Percentiles rank a stretch among this genome's conserved stretches.
phyloP scores from a whole-genome alignment of 495 filamentous ascomycete species.

The Penicillium bialowiezense region DNA sequence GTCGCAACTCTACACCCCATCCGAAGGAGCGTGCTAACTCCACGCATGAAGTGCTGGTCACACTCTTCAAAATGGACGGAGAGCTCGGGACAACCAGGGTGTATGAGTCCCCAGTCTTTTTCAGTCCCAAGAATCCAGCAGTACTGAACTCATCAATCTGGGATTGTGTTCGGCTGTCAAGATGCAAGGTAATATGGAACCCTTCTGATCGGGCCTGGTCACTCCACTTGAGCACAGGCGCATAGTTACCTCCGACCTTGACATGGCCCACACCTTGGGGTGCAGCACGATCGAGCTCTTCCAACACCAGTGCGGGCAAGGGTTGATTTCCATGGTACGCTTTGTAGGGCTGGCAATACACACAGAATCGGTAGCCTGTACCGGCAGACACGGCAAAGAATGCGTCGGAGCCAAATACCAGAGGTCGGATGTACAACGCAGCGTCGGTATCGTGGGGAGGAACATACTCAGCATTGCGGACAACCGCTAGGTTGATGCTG shows the following conservation, averaged over 20 bases:
- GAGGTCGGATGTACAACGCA: conserved; percentile 43
- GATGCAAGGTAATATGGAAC: conserved; percentile 45
- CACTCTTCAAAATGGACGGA: conserved; percentile 62
- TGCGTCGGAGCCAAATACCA: conserved; percentile 38
- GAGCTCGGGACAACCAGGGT: conserved; percentile 62
- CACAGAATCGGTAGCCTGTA: conserved; percentile 36
- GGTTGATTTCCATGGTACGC: conserved; percentile 37
- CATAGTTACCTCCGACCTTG: conserved; percentile 52
- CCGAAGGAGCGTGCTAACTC: conserved; percentile 55
- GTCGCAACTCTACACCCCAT: conserved; percentile 56
- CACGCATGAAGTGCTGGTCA: conserved; percentile 60
- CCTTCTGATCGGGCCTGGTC: conserved; percentile 39
- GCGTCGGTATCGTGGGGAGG: conserved; percentile 37
- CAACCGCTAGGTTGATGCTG: conserved; percentile 35
- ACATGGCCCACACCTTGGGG: conserved; percentile 42
- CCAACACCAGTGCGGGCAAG: conserved; percentile 40
- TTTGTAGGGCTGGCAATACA: conserved; percentile 38
- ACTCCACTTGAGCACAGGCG: conserved; percentile 40
- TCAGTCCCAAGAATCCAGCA: conserved; percentile 44
- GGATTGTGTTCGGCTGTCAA: conserved; percentile 42
- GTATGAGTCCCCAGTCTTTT: conserved; percentile 9
- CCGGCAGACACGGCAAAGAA: conserved; percentile 30
- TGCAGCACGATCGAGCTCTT: conserved; percentile 50
- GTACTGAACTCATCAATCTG: conserved; percentile 49
- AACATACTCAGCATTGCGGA: conserved; percentile 40